phyloP scores from a whole-genome alignment of 805 yeast species.

The Myxozyma lipomycoides region DNA sequence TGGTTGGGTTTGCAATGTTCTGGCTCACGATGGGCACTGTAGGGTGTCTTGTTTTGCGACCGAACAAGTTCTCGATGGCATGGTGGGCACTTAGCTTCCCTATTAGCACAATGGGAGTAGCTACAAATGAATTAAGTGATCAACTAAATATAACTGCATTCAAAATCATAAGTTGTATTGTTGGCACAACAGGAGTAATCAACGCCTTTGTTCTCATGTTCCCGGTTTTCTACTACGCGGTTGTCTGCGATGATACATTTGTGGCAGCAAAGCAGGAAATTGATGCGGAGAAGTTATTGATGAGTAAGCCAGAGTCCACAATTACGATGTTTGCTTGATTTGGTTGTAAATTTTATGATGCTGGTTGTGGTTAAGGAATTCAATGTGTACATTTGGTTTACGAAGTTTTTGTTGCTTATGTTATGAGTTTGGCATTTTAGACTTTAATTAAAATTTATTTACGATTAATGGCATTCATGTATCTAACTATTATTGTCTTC shows the following conservation, averaged over 20 bases:
- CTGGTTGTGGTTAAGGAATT: too few relatives aligned
- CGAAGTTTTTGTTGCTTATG: too few relatives aligned
- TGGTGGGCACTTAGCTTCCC: constrained; percentile 93
- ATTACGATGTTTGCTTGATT: too few relatives aligned
- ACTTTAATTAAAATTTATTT: too few relatives aligned
- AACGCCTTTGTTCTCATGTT: constrained; percentile 22
- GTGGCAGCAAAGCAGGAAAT: constrained; percentile 7
- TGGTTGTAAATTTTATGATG: too few relatives aligned
- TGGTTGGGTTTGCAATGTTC: constrained; percentile 56
- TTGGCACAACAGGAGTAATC: constrained; percentile 50
- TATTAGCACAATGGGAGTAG: constrained; percentile 33
- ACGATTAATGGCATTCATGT: too few relatives aligned
- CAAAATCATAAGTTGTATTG: constrained; percentile 58
- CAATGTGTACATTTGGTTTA: too few relatives aligned
- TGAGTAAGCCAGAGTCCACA: neutral
- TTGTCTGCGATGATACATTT: constrained; percentile 13
- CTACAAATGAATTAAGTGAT: constrained; percentile 50
- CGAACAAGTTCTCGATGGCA: constrained; percentile 45
- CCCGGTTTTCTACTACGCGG: constrained; percentile 13
- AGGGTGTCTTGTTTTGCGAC: constrained; percentile 38
- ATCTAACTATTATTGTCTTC: too few relatives aligned
- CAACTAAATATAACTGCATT: constrained; percentile 54
- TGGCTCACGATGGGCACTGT: constrained; percentile 47
- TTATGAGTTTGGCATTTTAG: too few relatives aligned
- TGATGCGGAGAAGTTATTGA: neutral